These are phyloP conservation scores for Trifolium subterraneum DNA, from an alignment of 306 rosid genomes.

Conservation along the genomic window DNA sequence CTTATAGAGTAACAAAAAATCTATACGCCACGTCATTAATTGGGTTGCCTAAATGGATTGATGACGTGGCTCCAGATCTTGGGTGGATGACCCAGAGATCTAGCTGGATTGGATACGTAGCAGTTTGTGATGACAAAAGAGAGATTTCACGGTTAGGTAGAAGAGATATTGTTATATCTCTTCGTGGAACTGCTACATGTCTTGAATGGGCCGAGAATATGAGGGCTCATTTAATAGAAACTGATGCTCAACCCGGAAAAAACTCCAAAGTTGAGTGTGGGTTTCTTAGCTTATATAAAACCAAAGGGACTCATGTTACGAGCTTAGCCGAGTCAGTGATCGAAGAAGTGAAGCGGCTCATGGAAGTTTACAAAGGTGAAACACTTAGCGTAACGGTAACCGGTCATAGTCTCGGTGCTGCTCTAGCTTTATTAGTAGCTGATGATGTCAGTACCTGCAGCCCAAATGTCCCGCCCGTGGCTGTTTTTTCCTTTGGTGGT, in stretches of 20 bases:
- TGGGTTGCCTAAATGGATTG: slow-evolving; percentile 80
- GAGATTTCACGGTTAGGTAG: slow-evolving; percentile 85
- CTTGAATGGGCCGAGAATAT: slow-evolving; percentile 93
- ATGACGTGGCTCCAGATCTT: slow-evolving; percentile 77
- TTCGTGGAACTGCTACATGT: slow-evolving; percentile 91
- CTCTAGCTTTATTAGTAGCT: slow-evolving; percentile 74
- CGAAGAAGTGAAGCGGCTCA: slow-evolving; percentile 69
- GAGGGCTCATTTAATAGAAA: slow-evolving; percentile 61
- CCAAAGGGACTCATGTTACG: slow-evolving; percentile 66
- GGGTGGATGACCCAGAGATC: slow-evolving; percentile 98
- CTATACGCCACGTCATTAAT: slow-evolving; percentile 85
- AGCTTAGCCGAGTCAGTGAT: slow-evolving; percentile 73
- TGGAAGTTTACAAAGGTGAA: slow-evolving; percentile 70
- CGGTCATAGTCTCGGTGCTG: slow-evolving; percentile 90
- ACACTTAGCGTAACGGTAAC: slow-evolving; percentile 77
- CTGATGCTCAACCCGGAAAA: not conserved
- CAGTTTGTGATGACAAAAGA: slow-evolving; percentile 74
- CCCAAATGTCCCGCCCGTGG: slow-evolving; percentile 60
- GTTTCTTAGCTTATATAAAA: slow-evolving; percentile 72
- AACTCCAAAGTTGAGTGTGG: slow-evolving; percentile 81
- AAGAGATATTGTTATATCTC: slow-evolving; percentile 83
- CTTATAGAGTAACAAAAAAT: slow-evolving; percentile 75
- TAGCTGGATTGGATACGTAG: slow-evolving; percentile 87
- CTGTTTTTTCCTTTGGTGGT: slow-evolving; percentile 91
- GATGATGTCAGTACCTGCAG: slow-evolving; percentile 62